phyloP scores from a whole-genome alignment of 225 moss, liverwort and hornwort genomes.

The Ulota crispa region DNA sequence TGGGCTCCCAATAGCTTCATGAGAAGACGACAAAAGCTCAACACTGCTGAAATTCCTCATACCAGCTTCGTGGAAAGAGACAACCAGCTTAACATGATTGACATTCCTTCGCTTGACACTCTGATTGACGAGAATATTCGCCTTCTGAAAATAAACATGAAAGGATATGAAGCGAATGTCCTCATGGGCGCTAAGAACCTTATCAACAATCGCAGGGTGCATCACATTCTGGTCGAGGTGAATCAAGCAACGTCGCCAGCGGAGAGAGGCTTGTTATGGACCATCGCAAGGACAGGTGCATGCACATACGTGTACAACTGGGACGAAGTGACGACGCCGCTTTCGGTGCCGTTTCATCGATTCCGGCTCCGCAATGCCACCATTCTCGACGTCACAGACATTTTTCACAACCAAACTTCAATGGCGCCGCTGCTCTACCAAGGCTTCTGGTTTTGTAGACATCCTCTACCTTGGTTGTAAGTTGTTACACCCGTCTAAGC shows the following conservation, averaged over 20 bases:
- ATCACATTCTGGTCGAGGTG: slow-evolving; percentile 42
- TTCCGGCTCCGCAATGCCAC: slow-evolving; percentile 34
- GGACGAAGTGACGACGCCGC: slow-evolving; percentile 22
- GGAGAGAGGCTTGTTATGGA: slow-evolving; percentile 34
- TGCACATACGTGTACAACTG: slow-evolving; percentile 43
- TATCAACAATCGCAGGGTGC: slow-evolving; percentile 18
- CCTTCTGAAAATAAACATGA: slow-evolving; percentile 36
- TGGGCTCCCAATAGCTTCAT: slow-evolving; percentile 28
- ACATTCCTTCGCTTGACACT: slow-evolving; percentile 33
- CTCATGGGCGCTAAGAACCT: slow-evolving; percentile 19
- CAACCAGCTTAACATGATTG: slow-evolving; percentile 21
- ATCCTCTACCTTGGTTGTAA: slow-evolving; percentile 40
- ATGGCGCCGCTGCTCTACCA: slow-evolving; percentile 12
- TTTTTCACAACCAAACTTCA: slow-evolving; percentile 18
- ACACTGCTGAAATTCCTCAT: background rate
- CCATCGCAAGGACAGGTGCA: slow-evolving; percentile 24
- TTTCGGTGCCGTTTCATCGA: slow-evolving; percentile 16
- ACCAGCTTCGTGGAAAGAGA: too few species aligned
- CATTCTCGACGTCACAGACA: slow-evolving; percentile 35
- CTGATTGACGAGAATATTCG: slow-evolving; percentile 24
- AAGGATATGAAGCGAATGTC: slow-evolving; percentile 38
- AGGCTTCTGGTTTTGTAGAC: slow-evolving; percentile 44
- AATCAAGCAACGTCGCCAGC: slow-evolving; percentile 20
- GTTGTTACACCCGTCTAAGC: slow-evolving; percentile 4
- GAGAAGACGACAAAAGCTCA: slow-evolving; percentile 14